phyloP scores from a whole-genome alignment of 2,329 filamentous ascomycete species.

The Botrytis porri region DNA sequence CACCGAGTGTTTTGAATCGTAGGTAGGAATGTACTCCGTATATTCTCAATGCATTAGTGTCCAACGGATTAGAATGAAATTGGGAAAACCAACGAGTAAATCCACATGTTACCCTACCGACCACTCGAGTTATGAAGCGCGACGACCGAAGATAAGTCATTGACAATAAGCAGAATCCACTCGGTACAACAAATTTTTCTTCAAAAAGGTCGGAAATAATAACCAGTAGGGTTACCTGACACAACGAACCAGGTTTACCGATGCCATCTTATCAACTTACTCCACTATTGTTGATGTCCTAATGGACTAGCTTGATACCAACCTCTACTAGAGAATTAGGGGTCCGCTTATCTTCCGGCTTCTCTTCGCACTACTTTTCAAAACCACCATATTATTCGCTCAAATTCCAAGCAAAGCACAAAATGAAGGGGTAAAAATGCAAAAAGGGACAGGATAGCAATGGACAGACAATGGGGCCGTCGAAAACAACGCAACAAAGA shows the following conservation, averaged over 20 bases:
- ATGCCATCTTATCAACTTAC: conserved; percentile 19
- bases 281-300: conserved; percentile 2
- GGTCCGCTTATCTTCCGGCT: conserved; percentile 22
- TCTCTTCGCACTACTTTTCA: conserved; percentile 6
- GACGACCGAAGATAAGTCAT: conserved; percentile 16
- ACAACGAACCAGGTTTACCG: conserved; percentile 5
- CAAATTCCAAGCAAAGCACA: background rate
- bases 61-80: conserved; percentile 9
- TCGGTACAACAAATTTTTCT: background rate
- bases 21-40: background rate
- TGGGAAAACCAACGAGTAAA: conserved; percentile 7
- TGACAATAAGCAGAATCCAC: conserved; percentile 13
- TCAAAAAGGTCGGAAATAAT: background rate
- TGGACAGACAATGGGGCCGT: background rate
- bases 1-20: conserved; percentile 19
- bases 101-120: conserved; percentile 13
- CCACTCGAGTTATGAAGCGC: background rate
- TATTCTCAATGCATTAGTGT: conserved; percentile 16
- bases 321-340: conserved; percentile 2
- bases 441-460: background rate
- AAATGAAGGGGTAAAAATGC: background rate
- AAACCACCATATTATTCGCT: background rate
- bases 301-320: background rate
- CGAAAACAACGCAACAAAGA: background rate
- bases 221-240: background rate